Evolutionary conservation across 805 yeast species (phyloP).

Genomic region (Monosporozyma servazzii): DNA sequence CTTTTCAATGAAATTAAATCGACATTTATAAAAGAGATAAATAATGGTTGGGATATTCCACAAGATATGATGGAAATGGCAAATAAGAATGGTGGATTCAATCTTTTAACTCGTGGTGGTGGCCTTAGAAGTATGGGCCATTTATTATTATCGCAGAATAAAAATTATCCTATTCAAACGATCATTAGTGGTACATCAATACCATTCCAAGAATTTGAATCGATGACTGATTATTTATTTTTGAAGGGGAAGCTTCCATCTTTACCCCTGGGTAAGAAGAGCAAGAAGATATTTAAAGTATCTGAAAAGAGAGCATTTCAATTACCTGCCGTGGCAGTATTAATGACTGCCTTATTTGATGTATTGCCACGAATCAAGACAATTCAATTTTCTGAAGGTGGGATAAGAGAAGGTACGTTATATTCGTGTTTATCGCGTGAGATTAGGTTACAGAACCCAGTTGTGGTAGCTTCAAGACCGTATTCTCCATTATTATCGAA

Average conservation of each 20-base stretch:
- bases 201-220: constrained; percentile 42
- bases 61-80: constrained; percentile 42
- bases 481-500: constrained; percentile 59
- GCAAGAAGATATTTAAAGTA: constrained; percentile 47
- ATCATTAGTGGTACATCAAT: constrained; percentile 63
- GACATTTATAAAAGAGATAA: constrained; percentile 39
- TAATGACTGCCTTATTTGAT: constrained; percentile 54
- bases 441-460: constrained; percentile 57
- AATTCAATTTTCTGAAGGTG: constrained; percentile 66
- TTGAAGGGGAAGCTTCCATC: constrained; percentile 42
- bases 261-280: neutral
- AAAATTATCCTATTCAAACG: constrained; percentile 58
- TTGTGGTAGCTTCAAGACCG: constrained; percentile 58
- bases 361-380: constrained; percentile 52
- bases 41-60: constrained; percentile 46
- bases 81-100: constrained; percentile 47
- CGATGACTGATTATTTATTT: constrained; percentile 43
- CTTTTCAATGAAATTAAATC: constrained; percentile 45
- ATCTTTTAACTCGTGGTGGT: constrained; percentile 63
- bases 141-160: constrained; percentile 41
- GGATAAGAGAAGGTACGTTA: constrained; percentile 67
- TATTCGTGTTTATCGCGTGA: constrained; percentile 51
- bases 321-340: constrained; percentile 58
- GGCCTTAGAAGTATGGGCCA: constrained; percentile 67
- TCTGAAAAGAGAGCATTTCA: constrained; percentile 58